Evolutionary conservation across 371 early-diverging fungal species (phyloP).

Genomic region (Mucor sp.): DNA sequence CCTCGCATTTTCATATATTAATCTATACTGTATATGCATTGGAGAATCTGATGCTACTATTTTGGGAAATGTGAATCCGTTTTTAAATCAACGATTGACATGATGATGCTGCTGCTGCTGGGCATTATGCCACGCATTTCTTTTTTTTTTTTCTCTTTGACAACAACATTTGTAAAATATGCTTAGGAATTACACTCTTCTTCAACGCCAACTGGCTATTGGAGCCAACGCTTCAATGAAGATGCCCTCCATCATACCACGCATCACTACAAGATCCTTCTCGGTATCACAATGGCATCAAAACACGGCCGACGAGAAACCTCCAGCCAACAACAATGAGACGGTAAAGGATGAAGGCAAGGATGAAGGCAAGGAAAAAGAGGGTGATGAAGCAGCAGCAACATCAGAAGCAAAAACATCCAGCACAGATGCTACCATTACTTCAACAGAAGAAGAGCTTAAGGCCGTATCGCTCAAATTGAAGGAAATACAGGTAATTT

Average conservation of each 20-base stretch:
- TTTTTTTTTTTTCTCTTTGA: background rate
- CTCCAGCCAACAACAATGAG: background rate
- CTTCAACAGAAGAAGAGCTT: background rate
- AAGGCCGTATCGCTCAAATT: background rate
- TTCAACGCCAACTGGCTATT: background rate
- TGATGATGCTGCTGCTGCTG: too few relatives aligned
- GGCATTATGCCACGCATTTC: background rate
- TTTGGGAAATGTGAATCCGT: background rate
- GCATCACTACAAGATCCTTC: background rate
- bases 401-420: background rate
- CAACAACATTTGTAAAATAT: background rate
- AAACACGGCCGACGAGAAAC: background rate
- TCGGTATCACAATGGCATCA: background rate
- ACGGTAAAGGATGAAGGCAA: background rate
- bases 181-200: background rate
- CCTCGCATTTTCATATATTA: background rate
- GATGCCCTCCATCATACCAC: background rate
- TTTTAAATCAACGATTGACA: background rate
- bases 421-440: background rate
- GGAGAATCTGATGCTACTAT: background rate
- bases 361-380: background rate
- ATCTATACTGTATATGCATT: background rate
- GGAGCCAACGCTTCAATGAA: background rate
- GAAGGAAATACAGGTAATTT: conserved; percentile 1
- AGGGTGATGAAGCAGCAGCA: background rate